A percentile compares a stretch with the other conserved stretches of the same genome.
phyloP scores from a whole-genome alignment of 805 yeast species.

The Saturnispora zaruensis region DNA sequence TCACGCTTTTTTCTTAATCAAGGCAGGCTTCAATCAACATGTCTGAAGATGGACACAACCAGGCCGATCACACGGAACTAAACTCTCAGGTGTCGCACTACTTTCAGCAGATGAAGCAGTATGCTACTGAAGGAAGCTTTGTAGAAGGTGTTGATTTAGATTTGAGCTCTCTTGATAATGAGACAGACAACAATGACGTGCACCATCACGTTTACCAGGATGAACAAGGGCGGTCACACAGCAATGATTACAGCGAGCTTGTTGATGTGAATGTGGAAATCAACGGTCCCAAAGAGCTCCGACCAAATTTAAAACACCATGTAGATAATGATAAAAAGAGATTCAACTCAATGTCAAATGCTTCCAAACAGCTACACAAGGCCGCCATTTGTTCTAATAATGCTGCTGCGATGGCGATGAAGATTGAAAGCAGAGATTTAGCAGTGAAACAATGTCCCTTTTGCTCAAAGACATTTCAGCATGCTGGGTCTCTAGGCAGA shows the following conservation, averaged over 20 bases:
- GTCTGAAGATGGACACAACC: conserved; percentile 4
- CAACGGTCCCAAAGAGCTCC: neutral
- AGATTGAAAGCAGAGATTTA: neutral
- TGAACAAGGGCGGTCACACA: neutral
- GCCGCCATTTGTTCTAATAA: neutral
- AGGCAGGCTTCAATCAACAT: neutral
- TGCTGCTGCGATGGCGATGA: neutral
- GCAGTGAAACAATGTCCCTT: conserved; percentile 31
- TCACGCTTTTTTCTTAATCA: neutral
- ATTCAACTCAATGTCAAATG: neutral
- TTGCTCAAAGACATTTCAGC: conserved; percentile 46
- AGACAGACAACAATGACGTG: neutral
- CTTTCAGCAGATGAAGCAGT: conserved; percentile 20
- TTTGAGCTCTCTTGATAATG: conserved; percentile 6
- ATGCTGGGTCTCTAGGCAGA: conserved; percentile 52
- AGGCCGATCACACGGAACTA: conserved; percentile 22
- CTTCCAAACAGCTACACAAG: neutral
- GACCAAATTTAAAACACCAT: neutral
- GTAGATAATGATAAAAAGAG: neutral
- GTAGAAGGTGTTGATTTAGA: conserved; percentile 20
- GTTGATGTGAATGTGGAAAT: neutral
- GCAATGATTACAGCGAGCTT: neutral
- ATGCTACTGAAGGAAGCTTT: conserved; percentile 12
- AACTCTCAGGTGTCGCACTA: conserved; percentile 25
- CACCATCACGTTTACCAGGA: neutral